A percentile compares a stretch with the other conserved stretches of the same genome.
These are phyloP conservation scores for Termitomyces sp. DNA, from an alignment of 768 basidiomycete genomes.

Conservation along the genomic window DNA sequence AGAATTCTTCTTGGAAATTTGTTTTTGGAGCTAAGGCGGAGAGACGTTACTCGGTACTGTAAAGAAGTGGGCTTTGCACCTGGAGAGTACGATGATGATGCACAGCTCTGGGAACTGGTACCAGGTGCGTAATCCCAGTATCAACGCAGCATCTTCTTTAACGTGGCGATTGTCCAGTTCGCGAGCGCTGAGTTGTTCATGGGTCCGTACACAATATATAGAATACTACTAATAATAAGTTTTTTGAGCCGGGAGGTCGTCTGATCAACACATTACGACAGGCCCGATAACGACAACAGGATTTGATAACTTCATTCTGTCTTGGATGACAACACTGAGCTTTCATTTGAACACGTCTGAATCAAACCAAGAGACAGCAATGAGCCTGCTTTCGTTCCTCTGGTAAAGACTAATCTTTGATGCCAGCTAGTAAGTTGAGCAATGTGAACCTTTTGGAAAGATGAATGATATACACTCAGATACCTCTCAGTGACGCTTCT, in stretches of 20 bases:
- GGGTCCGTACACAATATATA: neutral
- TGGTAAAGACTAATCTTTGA: neutral
- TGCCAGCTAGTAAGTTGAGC: neutral
- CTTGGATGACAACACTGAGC: neutral
- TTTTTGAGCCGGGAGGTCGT: neutral
- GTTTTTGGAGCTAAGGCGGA: slow-evolving; percentile 2
- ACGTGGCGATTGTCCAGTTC: neutral
- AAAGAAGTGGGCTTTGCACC: slow-evolving; percentile 9
- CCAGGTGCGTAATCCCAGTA: neutral
- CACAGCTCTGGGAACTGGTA: slow-evolving; percentile 5
- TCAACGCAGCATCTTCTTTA: neutral
- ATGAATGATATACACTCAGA: neutral
- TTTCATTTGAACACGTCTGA: neutral
- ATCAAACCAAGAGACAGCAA: neutral
- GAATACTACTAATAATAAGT: neutral
- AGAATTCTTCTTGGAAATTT: slow-evolving; percentile 7
- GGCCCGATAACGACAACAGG: neutral
- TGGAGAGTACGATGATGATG: slow-evolving; percentile 8
- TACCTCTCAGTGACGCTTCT: slow-evolving; percentile 15
- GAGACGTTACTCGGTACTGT: neutral
- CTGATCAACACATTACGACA: neutral
- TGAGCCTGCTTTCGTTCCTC: neutral
- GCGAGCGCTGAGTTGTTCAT: neutral
- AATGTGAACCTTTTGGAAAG: neutral
- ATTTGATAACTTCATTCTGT: neutral